Base-by-base conservation (phyloP, 2,329 filamentous ascomycete genomes). In the Hymenoscyphus repandus region DNA sequence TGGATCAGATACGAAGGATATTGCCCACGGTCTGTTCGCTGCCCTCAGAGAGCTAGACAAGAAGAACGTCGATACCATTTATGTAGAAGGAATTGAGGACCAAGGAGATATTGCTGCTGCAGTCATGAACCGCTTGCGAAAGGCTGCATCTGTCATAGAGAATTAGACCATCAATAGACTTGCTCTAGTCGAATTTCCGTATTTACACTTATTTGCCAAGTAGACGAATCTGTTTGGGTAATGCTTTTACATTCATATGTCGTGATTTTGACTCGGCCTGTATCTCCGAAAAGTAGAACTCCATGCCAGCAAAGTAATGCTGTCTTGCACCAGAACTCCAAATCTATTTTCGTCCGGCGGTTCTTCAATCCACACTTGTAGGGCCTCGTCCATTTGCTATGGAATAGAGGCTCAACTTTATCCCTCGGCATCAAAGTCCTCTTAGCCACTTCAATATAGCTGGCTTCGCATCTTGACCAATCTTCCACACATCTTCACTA, bases 21-120 rank as follows among this genome's bases (percentile, higher is more conserved):
- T 99, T 60, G 92, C 93, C 1, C 82, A 91, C 60, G 88, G 88
- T 0, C 74, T 99, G 12, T 99, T 99, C 67, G 88, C 89, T 11
- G 88, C 90, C 1, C 73, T 99, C 48, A 78, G 93, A 47, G 88
- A 91, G 59, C 77, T 99, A 56, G 93, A 99, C 67, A 80, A 84
- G 62, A 76, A 82, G 55, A 80, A 83, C 30, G 90, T 90, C 3
- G 84, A 93, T 64, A 76, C 86, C 17, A 96, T 99, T 47, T 88
- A 91, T 60, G 89, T 97, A 10, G 93, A 99, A 67, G 92, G 92
- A 2, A 87, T 96, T 51, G 75, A 82, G 54, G 86, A 88, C 53
- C 82, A 86, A 52, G 83, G 86, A 31, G 88, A 93, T 65, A 85
- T 93, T 60, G 90, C 90, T 17, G 88, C 89, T 20, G 93, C 88